phyloP scores from a whole-genome alignment of 2,329 filamentous ascomycete species.

The Curvularia verruculosa region DNA sequence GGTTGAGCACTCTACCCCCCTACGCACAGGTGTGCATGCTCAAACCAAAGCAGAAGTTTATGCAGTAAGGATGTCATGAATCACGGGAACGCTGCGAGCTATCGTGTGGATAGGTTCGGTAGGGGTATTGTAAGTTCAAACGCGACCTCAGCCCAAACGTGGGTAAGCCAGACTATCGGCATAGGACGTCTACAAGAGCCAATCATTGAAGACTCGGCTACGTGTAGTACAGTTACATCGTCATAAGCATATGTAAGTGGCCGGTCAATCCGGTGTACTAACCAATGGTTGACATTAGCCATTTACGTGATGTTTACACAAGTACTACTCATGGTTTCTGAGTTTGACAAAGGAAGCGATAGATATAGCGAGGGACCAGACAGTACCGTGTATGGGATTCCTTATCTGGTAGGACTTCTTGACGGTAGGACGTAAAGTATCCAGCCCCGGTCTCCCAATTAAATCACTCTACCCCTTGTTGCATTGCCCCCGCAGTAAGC shows the following conservation, averaged over 20 bases:
- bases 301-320: slow-evolving; percentile 6
- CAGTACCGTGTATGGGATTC: not conserved
- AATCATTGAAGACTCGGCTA: slow-evolving; percentile 13
- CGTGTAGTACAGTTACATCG: slow-evolving; percentile 19
- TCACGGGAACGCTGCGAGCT: not conserved
- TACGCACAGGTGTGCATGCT: not conserved
- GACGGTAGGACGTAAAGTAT: slow-evolving; percentile 2
- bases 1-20: not conserved
- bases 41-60: not conserved
- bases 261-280: slow-evolving; percentile 19
- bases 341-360: not conserved
- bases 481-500: slow-evolving; percentile 18
- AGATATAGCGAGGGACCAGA: not conserved
- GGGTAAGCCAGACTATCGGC: slow-evolving; percentile 7
- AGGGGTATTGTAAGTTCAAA: not conserved
- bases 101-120: not conserved
- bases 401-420: not conserved
- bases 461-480: slow-evolving; percentile 11
- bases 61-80: not conserved
- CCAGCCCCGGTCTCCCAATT: not conserved
- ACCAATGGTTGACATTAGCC: not conserved
- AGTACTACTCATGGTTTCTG: slow-evolving; percentile 1
- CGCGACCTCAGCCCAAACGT: slow-evolving; percentile 19
- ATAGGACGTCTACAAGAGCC: slow-evolving; percentile 18
- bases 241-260: slow-evolving; percentile 24